Evolutionary conservation across 2,329 filamentous ascomycete species (phyloP), one percentile per base, ranked within the genome.

Genomic region (Teratosphaeria destructans): DNA sequence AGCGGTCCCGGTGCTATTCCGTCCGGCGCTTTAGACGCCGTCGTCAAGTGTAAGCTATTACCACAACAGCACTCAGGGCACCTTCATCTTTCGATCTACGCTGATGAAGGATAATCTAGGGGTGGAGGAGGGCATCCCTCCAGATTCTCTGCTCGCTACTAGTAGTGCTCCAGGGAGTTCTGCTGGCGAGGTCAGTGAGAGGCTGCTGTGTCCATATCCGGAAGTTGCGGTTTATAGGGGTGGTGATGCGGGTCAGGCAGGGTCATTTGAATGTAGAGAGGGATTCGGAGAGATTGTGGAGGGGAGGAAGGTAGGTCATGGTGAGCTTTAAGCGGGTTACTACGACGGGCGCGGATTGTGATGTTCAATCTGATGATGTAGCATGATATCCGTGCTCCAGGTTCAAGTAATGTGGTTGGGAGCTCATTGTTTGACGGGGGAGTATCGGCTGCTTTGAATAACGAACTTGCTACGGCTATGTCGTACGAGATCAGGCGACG

Each of bases 1-100:
- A 70, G 68, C 14, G 74, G 74, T 0, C 19, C 39, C 19, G 74
- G 71, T 1, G 61, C 63, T 19, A 55, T 62, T 10, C 71, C 70
- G 10, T 52, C 4, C 10, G 59, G 61, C 35, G 61, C 62, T 8
- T 56, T 70, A 5, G 61, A 60, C 1, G 52, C 58, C 10, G 56
- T 70, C 27, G 61, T 65, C 0, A 57, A 61, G 14, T 73, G 43
- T 49, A 49, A 49, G 43, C 29, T 32, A 32, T 32, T 32, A 32
- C 29, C 29, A 32, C 5, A 5, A 2, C 29, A 32, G 1, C 29
- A 32, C 29, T 32, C 29, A 5, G 5, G 7, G 29, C 29, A 32
- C 29, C 7, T 32, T 7, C 29, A 32, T 32, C 29, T 32, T 7
- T 43, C 37, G 16, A n/a, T 5, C 37, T 14, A n/a, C 37, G 12